Conservation (phyloP, 2,329 filamentous ascomycete genomes). For the Colletotrichum sp. region DNA sequence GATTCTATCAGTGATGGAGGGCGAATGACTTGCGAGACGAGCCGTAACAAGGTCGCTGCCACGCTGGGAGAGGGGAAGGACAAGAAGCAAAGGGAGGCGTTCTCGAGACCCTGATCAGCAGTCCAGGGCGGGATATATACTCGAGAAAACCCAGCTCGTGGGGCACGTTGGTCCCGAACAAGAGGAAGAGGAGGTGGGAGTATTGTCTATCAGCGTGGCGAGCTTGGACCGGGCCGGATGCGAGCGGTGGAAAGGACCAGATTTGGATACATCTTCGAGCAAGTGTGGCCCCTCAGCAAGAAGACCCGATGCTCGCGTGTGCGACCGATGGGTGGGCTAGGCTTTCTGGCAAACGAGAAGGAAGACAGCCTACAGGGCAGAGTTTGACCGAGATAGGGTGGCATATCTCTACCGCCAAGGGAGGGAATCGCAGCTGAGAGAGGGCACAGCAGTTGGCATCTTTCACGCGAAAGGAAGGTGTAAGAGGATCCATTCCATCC, state of each 20-base stretch:
- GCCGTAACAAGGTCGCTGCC: background rate
- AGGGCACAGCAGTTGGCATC: constrained; percentile 6
- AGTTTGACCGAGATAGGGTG: constrained; percentile 7
- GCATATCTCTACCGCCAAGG: constrained; percentile 9
- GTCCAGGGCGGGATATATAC: constrained; percentile 7
- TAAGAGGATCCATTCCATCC: constrained; percentile 17
- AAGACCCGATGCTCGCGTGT: background rate
- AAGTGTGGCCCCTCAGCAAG: background rate
- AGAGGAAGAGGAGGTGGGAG: background rate
- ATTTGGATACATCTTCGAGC: background rate
- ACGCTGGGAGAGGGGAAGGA: background rate
- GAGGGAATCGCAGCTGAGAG: background rate
- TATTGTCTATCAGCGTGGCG: constrained; percentile 20
- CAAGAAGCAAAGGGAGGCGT: background rate
- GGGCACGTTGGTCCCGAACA: background rate
- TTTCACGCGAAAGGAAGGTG: constrained; percentile 22
- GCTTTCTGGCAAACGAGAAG: background rate
- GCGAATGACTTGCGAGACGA: background rate
- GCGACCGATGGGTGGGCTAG: background rate
- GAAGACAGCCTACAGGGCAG: background rate
- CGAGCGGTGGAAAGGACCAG: background rate
- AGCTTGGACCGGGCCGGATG: background rate
- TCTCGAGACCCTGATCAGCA: background rate
- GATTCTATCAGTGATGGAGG: background rate
- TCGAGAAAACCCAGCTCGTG: background rate